Conservation (phyloP, 202 grass and related monocot genomes). For the Eragrostis tef region DNA sequence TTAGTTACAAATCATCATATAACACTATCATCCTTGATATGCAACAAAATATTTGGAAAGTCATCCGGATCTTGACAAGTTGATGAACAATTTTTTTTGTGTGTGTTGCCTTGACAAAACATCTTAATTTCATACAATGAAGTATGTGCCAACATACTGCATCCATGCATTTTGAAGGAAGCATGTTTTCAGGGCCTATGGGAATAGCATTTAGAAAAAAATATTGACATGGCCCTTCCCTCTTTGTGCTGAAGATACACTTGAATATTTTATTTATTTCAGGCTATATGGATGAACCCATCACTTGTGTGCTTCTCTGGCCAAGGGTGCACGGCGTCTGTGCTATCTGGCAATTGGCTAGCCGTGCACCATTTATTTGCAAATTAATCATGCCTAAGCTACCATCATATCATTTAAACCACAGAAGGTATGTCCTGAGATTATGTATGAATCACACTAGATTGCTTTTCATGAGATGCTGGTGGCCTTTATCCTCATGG, state of each 20-base stretch:
- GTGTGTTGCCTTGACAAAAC: not conserved
- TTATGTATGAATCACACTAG: not conserved
- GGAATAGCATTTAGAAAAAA: not conserved
- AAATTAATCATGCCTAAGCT: constrained; percentile 33
- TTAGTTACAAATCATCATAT: not conserved
- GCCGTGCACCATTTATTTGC: constrained; percentile 34
- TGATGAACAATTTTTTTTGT: too few species aligned
- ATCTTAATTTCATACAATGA: not conserved
- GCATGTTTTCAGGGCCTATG: not conserved
- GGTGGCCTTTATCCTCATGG: not conserved
- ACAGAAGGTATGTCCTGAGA: constrained; percentile 28
- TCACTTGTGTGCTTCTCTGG: not conserved
- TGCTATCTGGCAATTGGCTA: constrained; percentile 18
- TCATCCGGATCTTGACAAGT: not conserved
- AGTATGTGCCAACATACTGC: not conserved
- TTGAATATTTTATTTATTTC: constrained; percentile 30
- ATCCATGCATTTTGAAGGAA: not conserved
- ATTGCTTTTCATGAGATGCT: not conserved
- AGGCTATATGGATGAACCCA: constrained; percentile 5
- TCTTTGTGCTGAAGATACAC: not conserved
- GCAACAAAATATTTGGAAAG: not conserved
- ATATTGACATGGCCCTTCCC: not conserved
- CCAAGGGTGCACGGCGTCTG: constrained; percentile 22
- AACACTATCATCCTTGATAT: constrained; percentile 17
- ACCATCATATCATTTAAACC: constrained; percentile 15